Evolutionary conservation across 257 asterid genomes (phyloP), one percentile per base, ranked within the genome.

Genomic region (Solanum pennellii): DNA sequence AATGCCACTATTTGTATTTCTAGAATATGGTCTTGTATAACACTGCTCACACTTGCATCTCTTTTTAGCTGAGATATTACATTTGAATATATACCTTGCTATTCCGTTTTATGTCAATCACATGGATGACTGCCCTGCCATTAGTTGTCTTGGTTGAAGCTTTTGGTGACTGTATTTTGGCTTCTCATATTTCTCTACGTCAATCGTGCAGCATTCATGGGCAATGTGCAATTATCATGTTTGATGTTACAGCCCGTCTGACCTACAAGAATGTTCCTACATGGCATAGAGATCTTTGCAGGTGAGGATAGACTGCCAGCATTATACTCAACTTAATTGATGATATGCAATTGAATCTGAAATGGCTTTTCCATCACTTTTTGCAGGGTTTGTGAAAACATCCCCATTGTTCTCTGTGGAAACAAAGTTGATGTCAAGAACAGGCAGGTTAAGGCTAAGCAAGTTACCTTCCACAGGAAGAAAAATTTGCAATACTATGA

Each of bases 211-310:
- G 99, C 89, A 95, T 96, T 89, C 99, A 96, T 31, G 99, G 99
- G 68, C 99, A 96, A 86, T 95, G 99, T 85, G 99, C 98, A 1
- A 94, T 95, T 87, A 95, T 95, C 76, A 95, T 95, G 98, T 95
- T 95, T 86, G 98, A 95, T 84, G 98, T 95, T 6, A 95, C 98
- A 62, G 98, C 98, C 52, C 93, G 98, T n/a, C 89, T 94, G 91
- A 95, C 98, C 27, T 95, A 94, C 92, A 95, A 95, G 92, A 95
- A 95, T 84, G 98, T 94, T 15, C 98, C 98, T 2, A 96, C 98
- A 15, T 96, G 99, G 99, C 99, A 96, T 86, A 96, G 99, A 89
- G 99, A 96, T 91, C 96, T 96, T 89, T 96, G 99, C 94, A 75
- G 98, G 98, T 94, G 91, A 74, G 91, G 23, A 56, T 44, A 13